Evolutionary conservation across 768 basidiomycete genomes (phyloP), one percentile per base, ranked within the genome.

Genomic region (Suillus hirtellus): DNA sequence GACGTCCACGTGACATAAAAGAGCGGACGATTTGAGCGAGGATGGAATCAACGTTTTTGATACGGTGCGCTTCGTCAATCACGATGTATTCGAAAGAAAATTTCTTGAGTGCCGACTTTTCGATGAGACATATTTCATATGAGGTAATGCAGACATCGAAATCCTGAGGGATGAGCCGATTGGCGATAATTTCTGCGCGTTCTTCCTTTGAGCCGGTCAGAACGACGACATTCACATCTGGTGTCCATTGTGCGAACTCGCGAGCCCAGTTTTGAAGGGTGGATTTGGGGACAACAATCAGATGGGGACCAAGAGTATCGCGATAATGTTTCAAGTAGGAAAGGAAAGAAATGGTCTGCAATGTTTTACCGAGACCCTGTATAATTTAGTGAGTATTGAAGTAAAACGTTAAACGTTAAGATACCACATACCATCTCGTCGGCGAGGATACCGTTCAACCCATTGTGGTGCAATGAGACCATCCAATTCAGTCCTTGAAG

Each of bases 1-100:
- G 78, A 47, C 97, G 82, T 0, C 95, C 96, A 37, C 96, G 86
- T 49, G 91, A 92, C 69, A 86, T 84, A 77, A 98, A 99, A 3
- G 90, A 81, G 56, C 96, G 86, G 55, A 99, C 94, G 70, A 99
- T 98, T 77, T 97, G 94, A 17, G 89, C 89, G 17, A 99, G 84
- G 70, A 99, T 90, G 14, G 94, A 96, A 74, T 98, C 94, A 68
- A 96, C 95, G 73, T 99, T 99, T 81, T 99, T 99, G 84, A 99
- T 99, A 27, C 97, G 90, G 72, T 99, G 96, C 1, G 96, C 96
- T 78, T 99, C 96, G 77, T 99, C 96, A 71, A 99, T 99, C 67
- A 92, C 86, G 75, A 98, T 98, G 77, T 99, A 99, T 75, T 96
- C 93, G 80, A 98, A 99, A 0, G 90, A 90, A 75, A 98, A 93